phyloP scores from a whole-genome alignment of 2,329 filamentous ascomycete species.

The Cladosporium cucumerinum region DNA sequence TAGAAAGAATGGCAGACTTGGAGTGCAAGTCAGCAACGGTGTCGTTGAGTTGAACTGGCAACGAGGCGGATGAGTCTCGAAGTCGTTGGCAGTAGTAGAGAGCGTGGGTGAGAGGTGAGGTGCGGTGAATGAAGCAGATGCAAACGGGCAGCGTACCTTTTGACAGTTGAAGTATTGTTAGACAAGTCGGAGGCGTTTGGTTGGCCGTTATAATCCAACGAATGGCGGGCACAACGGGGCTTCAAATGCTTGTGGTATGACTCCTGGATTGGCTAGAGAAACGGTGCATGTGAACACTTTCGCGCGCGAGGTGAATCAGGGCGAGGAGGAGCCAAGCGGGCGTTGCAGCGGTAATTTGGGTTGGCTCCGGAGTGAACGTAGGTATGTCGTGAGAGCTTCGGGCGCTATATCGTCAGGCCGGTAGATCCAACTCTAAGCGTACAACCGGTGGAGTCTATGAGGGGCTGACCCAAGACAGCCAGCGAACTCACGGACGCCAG shows the following conservation, averaged over 20 bases:
- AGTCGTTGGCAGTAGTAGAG: constrained; percentile 28
- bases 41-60: constrained; percentile 22
- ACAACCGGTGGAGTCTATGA: constrained; percentile 15
- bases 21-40: constrained; percentile 12
- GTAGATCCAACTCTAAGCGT: constrained; percentile 16
- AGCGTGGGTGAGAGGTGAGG: constrained; percentile 13
- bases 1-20: constrained; percentile 17
- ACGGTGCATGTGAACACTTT: constrained; percentile 16
- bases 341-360: constrained; percentile 17
- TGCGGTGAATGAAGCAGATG: constrained; percentile 6
- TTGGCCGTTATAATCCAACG: constrained; percentile 13
- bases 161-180: constrained; percentile 16
- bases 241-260: constrained; percentile 15
- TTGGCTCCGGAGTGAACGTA: constrained; percentile 16
- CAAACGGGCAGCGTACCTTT: constrained; percentile 17
- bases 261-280: constrained; percentile 14
- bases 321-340: constrained; percentile 15
- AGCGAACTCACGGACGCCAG: constrained; percentile 7
- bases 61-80: constrained; percentile 27
- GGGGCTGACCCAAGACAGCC: constrained; percentile 17
- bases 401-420: constrained; percentile 17
- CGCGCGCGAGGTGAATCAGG: constrained; percentile 17
- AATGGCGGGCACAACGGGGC: constrained; percentile 15
- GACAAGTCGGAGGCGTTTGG: constrained; percentile 14
- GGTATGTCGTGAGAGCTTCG: constrained; percentile 16